phyloP scores from a whole-genome alignment of 192 early-diverging fungal species.

The Coemansia erecta region DNA sequence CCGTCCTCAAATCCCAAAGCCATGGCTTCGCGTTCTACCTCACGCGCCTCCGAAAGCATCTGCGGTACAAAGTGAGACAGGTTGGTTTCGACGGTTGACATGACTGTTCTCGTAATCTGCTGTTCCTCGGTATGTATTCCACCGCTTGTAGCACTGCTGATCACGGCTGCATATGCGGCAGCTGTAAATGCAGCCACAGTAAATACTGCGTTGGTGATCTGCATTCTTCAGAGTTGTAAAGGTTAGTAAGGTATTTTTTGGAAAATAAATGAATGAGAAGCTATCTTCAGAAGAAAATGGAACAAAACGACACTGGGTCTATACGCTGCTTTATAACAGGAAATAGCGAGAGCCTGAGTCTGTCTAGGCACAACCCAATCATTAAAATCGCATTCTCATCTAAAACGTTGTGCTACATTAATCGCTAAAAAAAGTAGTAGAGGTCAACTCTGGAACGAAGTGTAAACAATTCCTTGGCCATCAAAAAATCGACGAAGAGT shows the following conservation, averaged over 20 bases:
- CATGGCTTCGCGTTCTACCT: conserved; percentile 9
- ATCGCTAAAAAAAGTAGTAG: not conserved
- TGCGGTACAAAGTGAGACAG: conserved; percentile 33
- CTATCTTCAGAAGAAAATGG: too few species aligned
- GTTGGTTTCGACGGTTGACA: conserved; percentile 28
- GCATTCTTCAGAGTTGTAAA: too few species aligned
- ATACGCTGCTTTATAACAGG: too few species aligned
- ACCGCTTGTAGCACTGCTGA: not conserved
- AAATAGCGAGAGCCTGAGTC: too few species aligned
- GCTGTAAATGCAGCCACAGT: not conserved
- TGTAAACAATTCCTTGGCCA: conserved; percentile 27
- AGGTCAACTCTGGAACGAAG: conserved; percentile 7
- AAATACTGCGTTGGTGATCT: too few species aligned
- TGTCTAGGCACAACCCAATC: too few species aligned
- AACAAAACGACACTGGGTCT: too few species aligned
- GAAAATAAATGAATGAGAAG: too few species aligned
- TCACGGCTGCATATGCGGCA: not conserved
- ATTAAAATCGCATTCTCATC: too few species aligned
- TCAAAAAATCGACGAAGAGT: conserved; percentile 33
- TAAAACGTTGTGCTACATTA: not conserved
- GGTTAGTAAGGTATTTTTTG: too few species aligned
- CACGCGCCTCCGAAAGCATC: conserved; percentile 20
- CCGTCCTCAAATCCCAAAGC: not conserved
- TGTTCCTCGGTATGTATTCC: not conserved
- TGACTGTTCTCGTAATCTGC: conserved; percentile 10